phyloP scores from a whole-genome alignment of 768 basidiomycete species.

The Calocera viscosa region DNA sequence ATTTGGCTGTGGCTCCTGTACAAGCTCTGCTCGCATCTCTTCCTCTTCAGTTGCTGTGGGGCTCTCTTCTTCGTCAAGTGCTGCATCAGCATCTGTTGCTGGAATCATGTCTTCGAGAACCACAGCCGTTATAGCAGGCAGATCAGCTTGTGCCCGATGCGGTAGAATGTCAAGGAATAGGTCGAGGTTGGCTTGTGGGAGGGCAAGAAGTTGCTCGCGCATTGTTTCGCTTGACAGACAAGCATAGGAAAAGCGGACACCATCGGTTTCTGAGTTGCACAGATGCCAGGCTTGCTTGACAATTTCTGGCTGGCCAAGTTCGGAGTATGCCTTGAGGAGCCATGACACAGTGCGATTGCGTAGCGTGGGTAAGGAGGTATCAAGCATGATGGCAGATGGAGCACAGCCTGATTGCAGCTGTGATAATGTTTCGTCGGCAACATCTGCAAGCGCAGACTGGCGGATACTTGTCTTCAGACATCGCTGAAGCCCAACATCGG shows the following conservation, averaged over 20 bases:
- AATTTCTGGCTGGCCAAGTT: background rate
- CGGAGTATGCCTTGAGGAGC: background rate
- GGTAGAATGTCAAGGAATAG: background rate
- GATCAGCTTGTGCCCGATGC: background rate
- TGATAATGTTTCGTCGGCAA: background rate
- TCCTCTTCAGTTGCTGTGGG: background rate
- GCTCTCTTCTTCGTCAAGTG: background rate
- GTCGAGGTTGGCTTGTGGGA: background rate
- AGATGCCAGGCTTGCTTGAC: background rate
- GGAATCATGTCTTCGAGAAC: background rate
- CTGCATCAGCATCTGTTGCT: background rate
- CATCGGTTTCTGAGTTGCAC: background rate
- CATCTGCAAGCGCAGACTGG: conserved; percentile 11
- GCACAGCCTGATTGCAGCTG: background rate
- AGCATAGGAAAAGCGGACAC: background rate
- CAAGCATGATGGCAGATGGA: background rate
- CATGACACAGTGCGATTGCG: background rate
- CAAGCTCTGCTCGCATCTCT: too few species aligned
- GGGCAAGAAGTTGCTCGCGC: background rate
- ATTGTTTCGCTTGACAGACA: background rate
- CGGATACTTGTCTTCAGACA: conserved; percentile 21
- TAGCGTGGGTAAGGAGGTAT: background rate
- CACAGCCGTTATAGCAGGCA: background rate
- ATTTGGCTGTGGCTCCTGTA: background rate
- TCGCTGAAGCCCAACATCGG: conserved; percentile 25